Evolutionary conservation across 805 yeast genomes (phyloP), one percentile per base, ranked within the genome.

Genomic region (Pichia nakasei): DNA sequence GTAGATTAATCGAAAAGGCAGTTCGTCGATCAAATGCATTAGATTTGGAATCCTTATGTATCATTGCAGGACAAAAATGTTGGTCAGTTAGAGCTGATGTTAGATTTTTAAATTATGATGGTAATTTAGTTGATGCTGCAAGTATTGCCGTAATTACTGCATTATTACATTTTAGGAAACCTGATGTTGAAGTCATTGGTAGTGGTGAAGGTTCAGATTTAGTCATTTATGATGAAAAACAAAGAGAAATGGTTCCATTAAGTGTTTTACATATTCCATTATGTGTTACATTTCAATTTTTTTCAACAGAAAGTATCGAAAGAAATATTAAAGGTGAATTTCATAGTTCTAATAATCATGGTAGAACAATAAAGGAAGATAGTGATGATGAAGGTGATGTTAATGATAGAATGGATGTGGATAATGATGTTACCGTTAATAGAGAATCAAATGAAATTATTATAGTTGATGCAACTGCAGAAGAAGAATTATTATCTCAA

Each of bases 31-130:
- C 96, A 1, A 85, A 85, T 49, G 95, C 97, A 0, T 66, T 93
- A 37, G 98, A 93, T 63, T 72, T 91, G 35, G 98, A 93, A 60
- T 78, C 86, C 39, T 65, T 93, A 37, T 91, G 97, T 65, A 86
- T 93, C 37, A 76, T 85, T 20, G 95, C 96, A 0, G 97, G 97
- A 2, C 74, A 79, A 43, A 82, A 86, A 51, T 88, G 95, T 58
- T 93, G 98, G 98, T 73, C 80, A 44, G 70, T 93, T 12, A 74
- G 94, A 46, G 97, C 94, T 0, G 97, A 89, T 58, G 78, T 93
- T 17, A 95, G 88, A 57, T 85, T 85, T 54, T 64, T 93, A 45
- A 83, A 88, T 58, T 87, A 78, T 57, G 98, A 93, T 63, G 98
- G 98, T 35, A 94, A 94, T 18, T 73, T 93, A 39, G 80, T 89